Evolutionary conservation across 116 monocot species (phyloP).

Genomic region (Zostera marina): DNA sequence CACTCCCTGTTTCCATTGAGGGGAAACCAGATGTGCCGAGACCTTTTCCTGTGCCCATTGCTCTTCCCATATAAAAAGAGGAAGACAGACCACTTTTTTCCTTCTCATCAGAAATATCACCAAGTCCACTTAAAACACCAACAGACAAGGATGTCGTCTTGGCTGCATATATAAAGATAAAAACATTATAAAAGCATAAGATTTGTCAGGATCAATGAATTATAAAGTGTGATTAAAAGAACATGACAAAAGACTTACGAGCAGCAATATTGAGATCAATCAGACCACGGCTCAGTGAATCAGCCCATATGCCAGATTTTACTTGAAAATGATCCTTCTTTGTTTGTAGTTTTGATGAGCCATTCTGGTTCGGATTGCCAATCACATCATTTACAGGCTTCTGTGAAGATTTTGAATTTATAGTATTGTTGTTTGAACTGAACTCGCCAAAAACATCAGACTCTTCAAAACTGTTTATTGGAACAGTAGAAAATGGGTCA

Average conservation of each 20-base stretch:
- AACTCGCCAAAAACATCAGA: slow-evolving; percentile 60
- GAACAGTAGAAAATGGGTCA: slow-evolving; percentile 13
- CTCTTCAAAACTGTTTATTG: slow-evolving; percentile 43
- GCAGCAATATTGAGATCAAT: slow-evolving; percentile 90
- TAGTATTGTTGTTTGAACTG: slow-evolving; percentile 28
- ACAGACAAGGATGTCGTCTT: slow-evolving; percentile 60
- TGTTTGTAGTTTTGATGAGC: slow-evolving; percentile 17
- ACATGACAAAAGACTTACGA: slow-evolving; percentile 40
- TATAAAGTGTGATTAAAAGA: neutral
- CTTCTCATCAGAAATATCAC: slow-evolving; percentile 25
- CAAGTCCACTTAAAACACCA: slow-evolving; percentile 52
- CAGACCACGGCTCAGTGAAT: slow-evolving; percentile 83
- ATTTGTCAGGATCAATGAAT: neutral
- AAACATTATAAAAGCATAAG: neutral
- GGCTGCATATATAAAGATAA: slow-evolving; percentile 23
- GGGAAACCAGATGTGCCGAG: slow-evolving; percentile 17
- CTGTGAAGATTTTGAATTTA: slow-evolving; percentile 8
- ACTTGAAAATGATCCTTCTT: slow-evolving; percentile 55
- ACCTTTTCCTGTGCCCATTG: slow-evolving; percentile 42
- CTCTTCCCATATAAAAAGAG: slow-evolving; percentile 25
- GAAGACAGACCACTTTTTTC: slow-evolving; percentile 22
- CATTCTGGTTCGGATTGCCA: slow-evolving; percentile 3
- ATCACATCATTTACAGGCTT: slow-evolving; percentile 6
- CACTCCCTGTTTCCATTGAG: slow-evolving; percentile 8
- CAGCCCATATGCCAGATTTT: slow-evolving; percentile 93